phyloP scores from a whole-genome alignment of 345 rosid species.

The Hibiscus trionum region DNA sequence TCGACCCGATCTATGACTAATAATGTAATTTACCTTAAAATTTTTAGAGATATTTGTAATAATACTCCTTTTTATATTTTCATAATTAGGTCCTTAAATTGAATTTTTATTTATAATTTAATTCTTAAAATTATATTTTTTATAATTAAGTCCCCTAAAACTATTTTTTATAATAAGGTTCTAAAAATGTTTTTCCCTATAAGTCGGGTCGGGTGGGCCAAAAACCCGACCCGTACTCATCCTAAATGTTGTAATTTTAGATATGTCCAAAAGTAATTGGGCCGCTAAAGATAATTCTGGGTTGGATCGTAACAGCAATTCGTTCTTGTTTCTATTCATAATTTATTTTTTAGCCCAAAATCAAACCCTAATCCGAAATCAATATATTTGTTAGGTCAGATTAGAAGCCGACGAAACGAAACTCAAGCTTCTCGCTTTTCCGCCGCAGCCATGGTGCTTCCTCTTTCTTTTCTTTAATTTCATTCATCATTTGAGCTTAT shows the following conservation, averaged over 20 bases:
- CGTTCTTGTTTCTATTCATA: background rate
- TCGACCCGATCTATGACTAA: too few species aligned
- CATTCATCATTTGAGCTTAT: background rate
- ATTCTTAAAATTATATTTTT: too few species aligned
- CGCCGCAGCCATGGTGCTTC: background rate
- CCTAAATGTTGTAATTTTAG: background rate
- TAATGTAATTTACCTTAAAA: too few species aligned
- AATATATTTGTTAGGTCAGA: background rate
- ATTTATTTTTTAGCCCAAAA: background rate
- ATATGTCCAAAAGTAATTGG: background rate
- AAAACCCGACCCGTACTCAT: too few species aligned
- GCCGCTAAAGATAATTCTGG: background rate
- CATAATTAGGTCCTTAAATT: too few species aligned
- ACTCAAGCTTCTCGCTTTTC: background rate
- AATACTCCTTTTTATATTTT: too few species aligned
- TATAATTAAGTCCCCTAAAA: too few species aligned
- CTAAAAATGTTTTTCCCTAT: too few species aligned
- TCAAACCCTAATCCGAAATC: background rate
- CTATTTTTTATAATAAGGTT: too few species aligned
- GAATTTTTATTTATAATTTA: too few species aligned
- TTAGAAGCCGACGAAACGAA: background rate
- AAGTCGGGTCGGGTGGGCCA: too few species aligned
- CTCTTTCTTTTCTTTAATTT: background rate
- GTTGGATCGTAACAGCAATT: background rate
- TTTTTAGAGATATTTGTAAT: too few species aligned